Conservation (phyloP, 495 filamentous ascomycete genomes). For the Apiosordaria backusii region DNA sequence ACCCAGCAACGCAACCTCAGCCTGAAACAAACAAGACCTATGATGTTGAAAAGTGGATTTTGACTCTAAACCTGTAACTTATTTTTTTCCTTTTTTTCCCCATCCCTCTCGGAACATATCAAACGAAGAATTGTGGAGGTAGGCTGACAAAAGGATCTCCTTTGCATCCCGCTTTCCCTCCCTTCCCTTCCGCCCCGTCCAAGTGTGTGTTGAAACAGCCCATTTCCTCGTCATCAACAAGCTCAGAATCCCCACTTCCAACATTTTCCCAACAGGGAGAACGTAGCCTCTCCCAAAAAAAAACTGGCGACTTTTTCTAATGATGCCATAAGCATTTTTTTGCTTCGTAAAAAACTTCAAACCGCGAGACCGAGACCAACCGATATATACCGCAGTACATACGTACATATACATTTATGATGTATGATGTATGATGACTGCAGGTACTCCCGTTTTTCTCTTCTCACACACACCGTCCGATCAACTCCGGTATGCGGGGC, state of each 20-base stretch:
- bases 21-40: not conserved
- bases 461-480: not conserved
- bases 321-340: not conserved
- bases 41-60: not conserved
- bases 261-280: not conserved
- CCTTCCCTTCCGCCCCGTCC: not conserved
- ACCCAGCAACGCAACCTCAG: not conserved
- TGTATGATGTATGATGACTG: not conserved
- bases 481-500: not conserved
- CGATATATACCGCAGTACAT: no score
- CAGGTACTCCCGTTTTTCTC: not conserved
- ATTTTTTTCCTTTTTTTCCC: not conserved
- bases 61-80: conserved; percentile 2
- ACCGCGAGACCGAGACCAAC: no score
- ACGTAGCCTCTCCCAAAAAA: not conserved
- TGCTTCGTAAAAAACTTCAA: not conserved
- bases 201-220: not conserved
- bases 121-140: not conserved
- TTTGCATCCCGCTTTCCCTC: not conserved
- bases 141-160: not conserved
- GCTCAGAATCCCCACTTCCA: not conserved
- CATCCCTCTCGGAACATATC: not conserved
- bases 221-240: not conserved
- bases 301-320: not conserved
- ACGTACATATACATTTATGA: not conserved